These are phyloP conservation scores for Zasmidium citrigriseum DNA, from an alignment of 2,329 filamentous ascomycete species.

Conservation along the genomic window DNA sequence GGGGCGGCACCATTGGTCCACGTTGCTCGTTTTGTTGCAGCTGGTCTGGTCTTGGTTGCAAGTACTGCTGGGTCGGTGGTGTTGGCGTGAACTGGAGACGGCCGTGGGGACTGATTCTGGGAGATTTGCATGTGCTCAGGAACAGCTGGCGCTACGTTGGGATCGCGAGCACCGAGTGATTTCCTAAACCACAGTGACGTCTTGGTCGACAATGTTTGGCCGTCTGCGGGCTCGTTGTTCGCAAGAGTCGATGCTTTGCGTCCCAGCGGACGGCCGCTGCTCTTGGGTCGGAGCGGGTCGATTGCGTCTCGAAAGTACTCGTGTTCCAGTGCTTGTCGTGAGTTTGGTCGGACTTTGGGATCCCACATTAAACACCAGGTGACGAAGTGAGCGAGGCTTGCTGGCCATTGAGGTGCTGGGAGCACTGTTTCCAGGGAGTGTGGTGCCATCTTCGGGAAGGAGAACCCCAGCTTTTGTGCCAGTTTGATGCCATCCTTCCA, in stretches of 20 bases:
- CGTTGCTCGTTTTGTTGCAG: conserved; percentile 79
- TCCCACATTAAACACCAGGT: conserved; percentile 99
- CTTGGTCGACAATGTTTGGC: conserved; percentile 69
- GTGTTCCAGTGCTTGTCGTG: conserved; percentile 88
- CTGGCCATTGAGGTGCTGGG: conserved; percentile 86
- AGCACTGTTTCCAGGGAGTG: conserved; percentile 95
- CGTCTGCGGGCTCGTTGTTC: conserved; percentile 64
- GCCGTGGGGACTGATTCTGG: conserved; percentile 44
- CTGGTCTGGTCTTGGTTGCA: conserved; percentile 56
- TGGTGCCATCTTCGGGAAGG: conserved; percentile 98
- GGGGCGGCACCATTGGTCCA: conserved; percentile 77
- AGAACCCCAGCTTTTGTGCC: conserved; percentile 95
- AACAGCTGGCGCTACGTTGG: conserved; percentile 62
- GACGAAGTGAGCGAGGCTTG: conserved; percentile 85
- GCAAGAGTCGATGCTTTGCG: conserved; percentile 87
- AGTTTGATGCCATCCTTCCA: conserved; percentile 94
- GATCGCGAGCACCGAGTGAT: conserved; percentile 81
- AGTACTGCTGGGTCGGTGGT: conserved; percentile 44
- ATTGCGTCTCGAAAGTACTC: conserved; percentile 93
- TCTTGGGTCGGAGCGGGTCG: conserved; percentile 89
- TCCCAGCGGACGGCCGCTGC: conserved; percentile 79
- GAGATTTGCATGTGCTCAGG: conserved; percentile 42
- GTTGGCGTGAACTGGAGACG: conserved; percentile 46
- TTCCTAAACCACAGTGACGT: conserved; percentile 92
- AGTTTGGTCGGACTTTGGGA: conserved; percentile 86